Conservation (phyloP, 1,284 basidiomycete species). For the Sporisorium graminicola region DNA sequence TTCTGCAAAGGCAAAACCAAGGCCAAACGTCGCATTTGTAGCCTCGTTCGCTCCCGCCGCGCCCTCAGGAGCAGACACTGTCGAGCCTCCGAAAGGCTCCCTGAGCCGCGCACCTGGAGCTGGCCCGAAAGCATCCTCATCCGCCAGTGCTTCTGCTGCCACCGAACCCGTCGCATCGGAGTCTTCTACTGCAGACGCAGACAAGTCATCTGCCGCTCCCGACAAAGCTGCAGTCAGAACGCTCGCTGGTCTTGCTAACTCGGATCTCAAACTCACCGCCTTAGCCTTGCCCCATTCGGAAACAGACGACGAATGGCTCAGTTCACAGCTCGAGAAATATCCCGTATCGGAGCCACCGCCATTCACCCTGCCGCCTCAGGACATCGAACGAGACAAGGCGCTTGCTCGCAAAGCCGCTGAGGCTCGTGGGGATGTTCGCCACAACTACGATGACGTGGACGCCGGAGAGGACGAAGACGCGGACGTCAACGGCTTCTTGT, state of each 20-base stretch:
- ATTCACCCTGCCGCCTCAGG: conserved; percentile 28
- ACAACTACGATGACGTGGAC: conserved; percentile 15
- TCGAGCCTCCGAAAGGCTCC: conserved; percentile 10
- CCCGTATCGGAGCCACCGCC: conserved; percentile 24
- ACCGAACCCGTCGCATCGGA: neutral
- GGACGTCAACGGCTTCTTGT: conserved; percentile 59
- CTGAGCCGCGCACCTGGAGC: conserved; percentile 29
- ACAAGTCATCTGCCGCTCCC: neutral
- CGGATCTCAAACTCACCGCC: conserved; percentile 28
- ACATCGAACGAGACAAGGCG: conserved; percentile 40
- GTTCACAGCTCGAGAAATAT: conserved; percentile 18
- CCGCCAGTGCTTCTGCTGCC: neutral
- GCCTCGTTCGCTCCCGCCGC: conserved; percentile 30
- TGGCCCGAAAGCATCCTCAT: conserved; percentile 9
- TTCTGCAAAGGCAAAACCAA: conserved; percentile 26
- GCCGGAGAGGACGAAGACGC: conserved; percentile 41
- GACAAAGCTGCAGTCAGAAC: neutral
- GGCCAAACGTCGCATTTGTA: conserved; percentile 43
- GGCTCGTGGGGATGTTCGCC: conserved; percentile 19
- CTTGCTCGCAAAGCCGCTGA: conserved; percentile 14
- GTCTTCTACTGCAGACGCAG: neutral
- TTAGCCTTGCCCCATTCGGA: conserved; percentile 22
- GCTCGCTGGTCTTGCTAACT: neutral
- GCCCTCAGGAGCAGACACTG: neutral
- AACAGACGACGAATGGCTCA: conserved; percentile 22